Base-by-base conservation (phyloP, 2,329 filamentous ascomycete species). In the Achaetomium macrosporum region DNA sequence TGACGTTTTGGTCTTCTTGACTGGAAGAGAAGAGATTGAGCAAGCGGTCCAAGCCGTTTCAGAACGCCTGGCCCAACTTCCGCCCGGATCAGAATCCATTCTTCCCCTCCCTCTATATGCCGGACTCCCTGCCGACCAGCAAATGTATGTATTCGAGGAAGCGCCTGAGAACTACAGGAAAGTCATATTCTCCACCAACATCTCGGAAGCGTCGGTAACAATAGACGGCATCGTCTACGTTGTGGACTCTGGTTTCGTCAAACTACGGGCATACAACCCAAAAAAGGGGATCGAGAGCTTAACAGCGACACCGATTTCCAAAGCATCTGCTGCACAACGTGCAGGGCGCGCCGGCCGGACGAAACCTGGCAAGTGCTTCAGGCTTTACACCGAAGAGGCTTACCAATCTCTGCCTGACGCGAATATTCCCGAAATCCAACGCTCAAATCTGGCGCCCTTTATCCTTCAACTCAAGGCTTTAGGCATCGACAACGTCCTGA, bases 171-270 rank as follows among this genome's bases (percentile, higher is more conserved):
- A 91, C 54, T 91, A 85, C 1, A 81, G 93, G 40, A 97, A 97
- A 66, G 87, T 96, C 37, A 88, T 99, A 35, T 85, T 96, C 59
- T 87, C 89, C 4, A 97, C 93, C 54, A 97, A 97, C 66, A 96
- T 97, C 59, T 90, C 93, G 12, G 93, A 99, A 73, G 92, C 93
- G 5, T 96, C 90, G 1, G 87, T 99, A 41, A 97, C 93, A 15
- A 95, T 97, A 51, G 85, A 93, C 49, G 90, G 90, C 2, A 91
- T 97, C 55, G 84, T 90, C 50, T 95, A 89, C 64, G 92, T 99
- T 6, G 74, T 97, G 46, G 93, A 99, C 68, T 85, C 82, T 49
- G 93, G 93, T 1, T 96, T 89, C 65, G 90, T 95, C 59, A 97
- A 97, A 68, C 75, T 96, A 17, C 83, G 90, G 37, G 86, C 88